Percentiles rank a stretch among this genome's conserved stretches.
Conservation (phyloP, 139 green algal genomes). For the Chlamydomonas incerta region DNA sequence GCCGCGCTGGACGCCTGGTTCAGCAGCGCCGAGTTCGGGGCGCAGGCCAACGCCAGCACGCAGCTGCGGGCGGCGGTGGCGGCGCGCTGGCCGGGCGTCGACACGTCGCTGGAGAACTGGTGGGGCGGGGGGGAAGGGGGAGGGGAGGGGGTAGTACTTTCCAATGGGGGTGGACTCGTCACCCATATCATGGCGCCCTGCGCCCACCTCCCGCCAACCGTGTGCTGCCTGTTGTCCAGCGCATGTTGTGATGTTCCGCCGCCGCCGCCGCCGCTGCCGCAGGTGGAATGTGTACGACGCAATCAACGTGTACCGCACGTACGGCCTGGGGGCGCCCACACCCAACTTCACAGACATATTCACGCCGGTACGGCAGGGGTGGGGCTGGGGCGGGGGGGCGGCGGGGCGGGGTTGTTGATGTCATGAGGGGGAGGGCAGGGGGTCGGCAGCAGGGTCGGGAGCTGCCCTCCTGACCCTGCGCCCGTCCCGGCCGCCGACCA, state of each 20-base stretch:
- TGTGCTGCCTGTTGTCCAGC: too few species aligned
- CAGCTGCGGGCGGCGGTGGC: neutral
- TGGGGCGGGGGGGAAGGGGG: neutral
- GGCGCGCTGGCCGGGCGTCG: neutral
- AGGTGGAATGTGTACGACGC: constrained; percentile 57
- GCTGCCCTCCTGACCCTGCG: too few species aligned
- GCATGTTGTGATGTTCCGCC: neutral
- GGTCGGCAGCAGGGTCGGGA: too few species aligned
- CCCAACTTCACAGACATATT: constrained; percentile 17
- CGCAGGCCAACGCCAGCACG: neutral
- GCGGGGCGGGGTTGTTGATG: too few species aligned
- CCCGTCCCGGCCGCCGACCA: too few species aligned
- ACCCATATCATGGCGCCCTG: too few species aligned
- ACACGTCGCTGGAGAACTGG: constrained; percentile 59
- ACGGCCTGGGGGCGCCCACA: constrained; percentile 38
- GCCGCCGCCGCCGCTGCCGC: neutral
- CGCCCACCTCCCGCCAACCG: too few species aligned
- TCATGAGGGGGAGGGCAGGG: too few species aligned
- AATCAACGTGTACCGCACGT: constrained; percentile 64
- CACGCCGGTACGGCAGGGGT: neutral
- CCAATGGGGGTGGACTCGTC: too few species aligned
- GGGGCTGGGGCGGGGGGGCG: too few species aligned
- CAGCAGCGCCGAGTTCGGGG: constrained; percentile 50
- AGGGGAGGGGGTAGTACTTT: too few species aligned
- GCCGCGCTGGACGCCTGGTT: constrained; percentile 42